Conservation (phyloP, 108 stramenopile genomes). For the Licmophora abbreviata region DNA sequence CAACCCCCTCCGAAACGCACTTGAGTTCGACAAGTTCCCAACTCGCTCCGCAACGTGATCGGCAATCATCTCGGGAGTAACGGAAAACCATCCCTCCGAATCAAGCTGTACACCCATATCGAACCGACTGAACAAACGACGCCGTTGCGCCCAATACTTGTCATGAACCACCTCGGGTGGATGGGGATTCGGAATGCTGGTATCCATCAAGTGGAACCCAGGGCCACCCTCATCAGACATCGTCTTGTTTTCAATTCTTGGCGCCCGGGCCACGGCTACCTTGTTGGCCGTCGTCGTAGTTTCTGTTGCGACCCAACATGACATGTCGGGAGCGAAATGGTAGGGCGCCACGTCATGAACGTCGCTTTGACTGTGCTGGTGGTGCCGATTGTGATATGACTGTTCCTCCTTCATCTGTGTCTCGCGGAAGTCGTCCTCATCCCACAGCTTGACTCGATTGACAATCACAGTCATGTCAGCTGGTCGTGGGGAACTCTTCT, state of each 20-base stretch:
- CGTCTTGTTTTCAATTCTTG: background rate
- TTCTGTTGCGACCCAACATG: constrained; percentile 3
- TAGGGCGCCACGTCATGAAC: constrained; percentile 18
- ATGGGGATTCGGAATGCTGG: constrained; percentile 49
- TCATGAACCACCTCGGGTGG: constrained; percentile 64
- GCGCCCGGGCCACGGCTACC: constrained; percentile 21
- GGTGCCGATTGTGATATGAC: constrained; percentile 6
- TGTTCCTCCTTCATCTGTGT: background rate
- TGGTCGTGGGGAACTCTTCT: constrained; percentile 1
- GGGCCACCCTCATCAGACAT: background rate
- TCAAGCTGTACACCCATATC: constrained; percentile 88
- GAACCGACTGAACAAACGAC: constrained; percentile 84
- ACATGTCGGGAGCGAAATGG: constrained; percentile 4
- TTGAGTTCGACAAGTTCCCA: constrained; percentile 32
- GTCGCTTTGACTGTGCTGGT: constrained; percentile 1
- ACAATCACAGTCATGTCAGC: constrained; percentile 46
- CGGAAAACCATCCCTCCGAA: constrained; percentile 93
- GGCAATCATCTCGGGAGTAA: constrained; percentile 93
- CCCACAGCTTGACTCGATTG: constrained; percentile 37
- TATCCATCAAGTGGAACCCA: constrained; percentile 33
- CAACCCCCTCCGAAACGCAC: background rate
- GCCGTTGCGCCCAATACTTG: constrained; percentile 95
- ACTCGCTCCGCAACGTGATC: constrained; percentile 72
- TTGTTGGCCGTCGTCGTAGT: background rate
- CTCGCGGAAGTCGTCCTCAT: constrained; percentile 8